Percentiles rank a stretch among this genome's conserved stretches.
These are phyloP conservation scores for Aureoboletus auriporus DNA, from an alignment of 768 basidiomycete species.

Conservation along the genomic window DNA sequence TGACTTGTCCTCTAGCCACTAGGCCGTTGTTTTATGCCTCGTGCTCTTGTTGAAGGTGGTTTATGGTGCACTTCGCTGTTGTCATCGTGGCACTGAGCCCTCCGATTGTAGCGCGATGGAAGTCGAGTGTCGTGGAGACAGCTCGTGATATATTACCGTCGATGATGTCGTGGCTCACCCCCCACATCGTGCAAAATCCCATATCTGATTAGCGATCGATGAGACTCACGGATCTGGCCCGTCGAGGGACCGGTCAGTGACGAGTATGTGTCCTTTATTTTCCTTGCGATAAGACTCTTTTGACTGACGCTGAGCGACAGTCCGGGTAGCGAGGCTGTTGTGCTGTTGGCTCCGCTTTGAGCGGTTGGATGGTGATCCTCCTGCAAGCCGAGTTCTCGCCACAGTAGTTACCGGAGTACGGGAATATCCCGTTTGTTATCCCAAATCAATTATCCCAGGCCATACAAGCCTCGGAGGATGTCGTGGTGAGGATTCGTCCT, in stretches of 20 bases:
- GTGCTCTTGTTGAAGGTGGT: constrained; percentile 7
- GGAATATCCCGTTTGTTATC: constrained; percentile 24
- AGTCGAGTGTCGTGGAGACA: constrained; percentile 12
- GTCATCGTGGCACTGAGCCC: not conserved
- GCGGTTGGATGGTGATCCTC: constrained; percentile 2
- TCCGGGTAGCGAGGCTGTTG: constrained; percentile 5
- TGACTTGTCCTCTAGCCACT: constrained; percentile 9
- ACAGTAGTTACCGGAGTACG: constrained; percentile 18
- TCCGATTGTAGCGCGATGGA: constrained; percentile 6
- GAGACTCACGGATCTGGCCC: constrained; percentile 18
- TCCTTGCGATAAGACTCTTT: no score
- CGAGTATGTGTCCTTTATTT: constrained; percentile 5
- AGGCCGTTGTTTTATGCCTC: constrained; percentile 17
- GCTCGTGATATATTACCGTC: constrained; percentile 10
- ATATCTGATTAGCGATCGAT: constrained; percentile 14
- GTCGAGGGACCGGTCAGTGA: constrained; percentile 13
- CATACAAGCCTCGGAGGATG: constrained; percentile 28
- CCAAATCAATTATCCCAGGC: constrained; percentile 37
- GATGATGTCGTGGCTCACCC: constrained; percentile 3
- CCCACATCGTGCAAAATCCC: constrained; percentile 5
- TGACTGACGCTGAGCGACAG: constrained; percentile 3
- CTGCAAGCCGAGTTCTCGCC: constrained; percentile 6
- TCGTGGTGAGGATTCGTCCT: constrained; percentile 4
- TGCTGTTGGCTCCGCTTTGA: constrained; percentile 5
- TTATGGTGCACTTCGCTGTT: not conserved